A percentile compares a stretch with the other conserved stretches of the same genome.
phyloP scores from a whole-genome alignment of 2,329 filamentous ascomycete species.

The Curvularia sp. region DNA sequence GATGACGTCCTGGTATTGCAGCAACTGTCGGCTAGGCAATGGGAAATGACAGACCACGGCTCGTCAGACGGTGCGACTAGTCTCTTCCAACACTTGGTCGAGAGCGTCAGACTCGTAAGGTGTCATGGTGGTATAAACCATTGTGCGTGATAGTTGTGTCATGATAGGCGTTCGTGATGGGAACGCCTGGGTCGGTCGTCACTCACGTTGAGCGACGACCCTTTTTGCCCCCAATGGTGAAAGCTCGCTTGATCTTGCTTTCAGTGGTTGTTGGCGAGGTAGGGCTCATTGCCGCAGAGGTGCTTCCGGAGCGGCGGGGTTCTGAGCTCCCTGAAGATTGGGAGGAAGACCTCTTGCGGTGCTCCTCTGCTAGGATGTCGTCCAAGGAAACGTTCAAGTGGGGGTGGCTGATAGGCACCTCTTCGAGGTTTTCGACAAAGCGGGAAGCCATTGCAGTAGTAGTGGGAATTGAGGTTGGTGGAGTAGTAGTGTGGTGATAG shows the following conservation, averaged over 20 bases:
- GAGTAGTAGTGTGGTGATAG: neutral
- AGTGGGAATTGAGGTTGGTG: neutral
- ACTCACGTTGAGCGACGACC: constrained; percentile 28
- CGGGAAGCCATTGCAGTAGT: constrained; percentile 44
- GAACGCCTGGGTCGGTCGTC: neutral
- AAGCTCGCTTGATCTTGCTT: constrained; percentile 37
- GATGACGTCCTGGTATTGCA: constrained; percentile 10
- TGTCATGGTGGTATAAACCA: constrained; percentile 11
- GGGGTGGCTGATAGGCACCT: constrained; percentile 47
- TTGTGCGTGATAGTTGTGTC: constrained; percentile 3
- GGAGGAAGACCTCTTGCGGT: constrained; percentile 44
- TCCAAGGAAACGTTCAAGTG: constrained; percentile 51
- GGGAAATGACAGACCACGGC: constrained; percentile 1
- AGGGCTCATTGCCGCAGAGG: constrained; percentile 13
- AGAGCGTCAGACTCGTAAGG: constrained; percentile 17
- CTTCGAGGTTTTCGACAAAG: constrained; percentile 50
- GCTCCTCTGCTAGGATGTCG: constrained; percentile 49
- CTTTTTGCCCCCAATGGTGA: constrained; percentile 46
- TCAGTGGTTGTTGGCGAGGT: constrained; percentile 37
- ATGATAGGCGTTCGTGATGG: neutral
- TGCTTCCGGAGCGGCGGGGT: constrained; percentile 33
- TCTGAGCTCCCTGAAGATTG: constrained; percentile 42
- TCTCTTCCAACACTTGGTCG: constrained; percentile 46
- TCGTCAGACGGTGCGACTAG: constrained; percentile 5
- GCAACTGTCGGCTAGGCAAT: constrained; percentile 3